These are phyloP conservation scores for Colletotrichum sp. DNA, from an alignment of 2,329 filamentous ascomycete species.

Conservation along the genomic window DNA sequence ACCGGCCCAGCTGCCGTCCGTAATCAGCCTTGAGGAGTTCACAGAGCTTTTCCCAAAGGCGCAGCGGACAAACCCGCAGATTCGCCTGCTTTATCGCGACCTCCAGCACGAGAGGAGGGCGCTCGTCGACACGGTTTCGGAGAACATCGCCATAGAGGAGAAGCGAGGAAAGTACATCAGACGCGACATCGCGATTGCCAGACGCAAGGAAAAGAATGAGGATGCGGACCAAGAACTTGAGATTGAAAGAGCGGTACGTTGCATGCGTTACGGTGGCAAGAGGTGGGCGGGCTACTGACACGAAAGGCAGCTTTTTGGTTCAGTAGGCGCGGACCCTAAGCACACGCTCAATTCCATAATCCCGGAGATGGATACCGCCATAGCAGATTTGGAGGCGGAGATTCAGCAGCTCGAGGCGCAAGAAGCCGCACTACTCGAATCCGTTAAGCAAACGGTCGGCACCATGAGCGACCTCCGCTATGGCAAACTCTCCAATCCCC, in stretches of 20 bases:
- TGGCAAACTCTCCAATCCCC: conserved; percentile 71
- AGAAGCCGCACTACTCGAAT: conserved; percentile 61
- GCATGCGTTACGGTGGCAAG: background rate
- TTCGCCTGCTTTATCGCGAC: conserved; percentile 78
- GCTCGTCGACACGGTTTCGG: conserved; percentile 70
- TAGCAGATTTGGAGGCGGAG: conserved; percentile 69
- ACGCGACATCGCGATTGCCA: conserved; percentile 59
- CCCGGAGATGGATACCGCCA: conserved; percentile 72
- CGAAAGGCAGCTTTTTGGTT: conserved; percentile 61
- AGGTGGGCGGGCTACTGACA: background rate
- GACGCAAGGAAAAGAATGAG: conserved; percentile 57
- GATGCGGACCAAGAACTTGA: conserved; percentile 68
- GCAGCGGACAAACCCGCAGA: conserved; percentile 68
- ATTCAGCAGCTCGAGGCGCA: conserved; percentile 70
- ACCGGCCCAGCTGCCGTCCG: conserved; percentile 74
- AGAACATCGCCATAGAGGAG: conserved; percentile 69
- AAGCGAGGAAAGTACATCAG: conserved; percentile 64
- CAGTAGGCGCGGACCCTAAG: conserved; percentile 47
- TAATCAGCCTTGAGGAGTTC: conserved; percentile 78
- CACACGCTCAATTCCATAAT: conserved; percentile 72
- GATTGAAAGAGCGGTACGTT: conserved; percentile 61
- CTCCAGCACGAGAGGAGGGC: conserved; percentile 76
- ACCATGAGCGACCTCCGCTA: conserved; percentile 84
- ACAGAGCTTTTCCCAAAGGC: conserved; percentile 75
- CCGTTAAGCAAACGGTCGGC: conserved; percentile 70